Evolutionary conservation across 2,329 filamentous ascomycete genomes (phyloP), one percentile per base, ranked within the genome.

Genomic region (Nannizzia gypsea): DNA sequence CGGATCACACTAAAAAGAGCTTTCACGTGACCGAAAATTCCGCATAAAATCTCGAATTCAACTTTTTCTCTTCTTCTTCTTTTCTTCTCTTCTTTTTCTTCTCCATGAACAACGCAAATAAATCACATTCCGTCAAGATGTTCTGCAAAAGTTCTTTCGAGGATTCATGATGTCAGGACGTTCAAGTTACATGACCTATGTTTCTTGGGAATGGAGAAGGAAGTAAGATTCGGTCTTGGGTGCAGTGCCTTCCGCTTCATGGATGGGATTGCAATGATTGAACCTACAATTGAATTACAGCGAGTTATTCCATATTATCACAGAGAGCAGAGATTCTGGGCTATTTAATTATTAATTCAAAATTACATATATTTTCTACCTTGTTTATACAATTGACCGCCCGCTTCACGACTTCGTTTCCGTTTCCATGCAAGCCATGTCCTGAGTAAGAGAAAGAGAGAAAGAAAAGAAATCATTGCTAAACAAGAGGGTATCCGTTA

Each of bases 221-320:
- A 61, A 57, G 20, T 20, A 54, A 63, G 62, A 55, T 58, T 77
- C 72, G 78, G 77, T 81, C 78, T 80, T 81, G 79, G 79, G 79
- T 81, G 79, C 79, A 79, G 77, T 80, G 75, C 73, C 78, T 78
- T 62, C 68, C 68, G 73, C 65, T 64, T 70, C 61, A 70, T 81
- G 78, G 76, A 69, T 76, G 78, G 75, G 78, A 80, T 74, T 79
- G 79, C 79, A 81, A 81, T 81, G 79, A 81, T 80, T 77, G 77
- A 78, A 73, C 74, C 77, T 76, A 81, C 79, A 81, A 28, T 28
- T 31, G 8, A 4, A 11, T 28, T 24, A 31, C n/a, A 52, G 31
- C 9, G 13, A 36, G 31, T 3, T 36, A 13, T 36, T 31, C 28
- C 9, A 28, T 24, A 52, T 28, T 3, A 28, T 52, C 11, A 24